A percentile compares a stretch with the other conserved stretches of the same genome.
These are phyloP conservation scores for Paramecium bursaria DNA, from an alignment of 73 alveolate genomes.

Conservation along the genomic window DNA sequence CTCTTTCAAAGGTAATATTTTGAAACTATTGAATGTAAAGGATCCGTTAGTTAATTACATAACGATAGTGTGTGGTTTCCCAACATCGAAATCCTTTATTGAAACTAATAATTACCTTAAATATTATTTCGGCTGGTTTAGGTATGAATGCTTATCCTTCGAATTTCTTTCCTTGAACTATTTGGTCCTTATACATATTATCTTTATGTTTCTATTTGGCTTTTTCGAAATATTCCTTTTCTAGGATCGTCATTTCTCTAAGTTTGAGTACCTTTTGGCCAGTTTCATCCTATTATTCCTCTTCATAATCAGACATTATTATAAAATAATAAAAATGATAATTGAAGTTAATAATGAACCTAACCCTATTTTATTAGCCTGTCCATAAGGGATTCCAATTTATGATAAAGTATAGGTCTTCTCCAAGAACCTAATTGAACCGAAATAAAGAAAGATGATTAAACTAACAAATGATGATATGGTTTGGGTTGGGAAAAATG, in stretches of 20 bases:
- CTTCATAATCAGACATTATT: conserved; percentile 69
- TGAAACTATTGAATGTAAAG: conserved; percentile 93
- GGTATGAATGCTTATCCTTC: conserved; percentile 95
- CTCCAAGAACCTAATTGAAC: neutral
- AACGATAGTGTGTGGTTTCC: conserved; percentile 87
- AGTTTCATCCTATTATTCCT: conserved; percentile 58
- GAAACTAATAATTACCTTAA: conserved; percentile 73
- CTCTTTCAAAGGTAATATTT: conserved; percentile 65
- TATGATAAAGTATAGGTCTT: neutral
- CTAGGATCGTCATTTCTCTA: conserved; percentile 65
- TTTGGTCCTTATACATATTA: conserved; percentile 87
- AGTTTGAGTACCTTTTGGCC: conserved; percentile 59
- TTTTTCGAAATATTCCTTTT: conserved; percentile 76
- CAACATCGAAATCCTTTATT: conserved; percentile 89
- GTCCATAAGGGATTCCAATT: neutral
- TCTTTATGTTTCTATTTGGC: conserved; percentile 90
- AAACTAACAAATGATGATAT: neutral
- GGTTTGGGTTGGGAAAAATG: neutral
- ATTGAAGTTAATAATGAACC: no score
- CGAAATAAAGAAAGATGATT: neutral
- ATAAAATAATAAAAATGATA: neutral
- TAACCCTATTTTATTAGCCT: neutral
- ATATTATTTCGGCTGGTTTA: conserved; percentile 93
- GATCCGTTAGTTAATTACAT: conserved; percentile 93
- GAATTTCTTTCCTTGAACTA: conserved; percentile 91